phyloP scores from a whole-genome alignment of 1,284 basidiomycete species.

The Ustilago crameri region DNA sequence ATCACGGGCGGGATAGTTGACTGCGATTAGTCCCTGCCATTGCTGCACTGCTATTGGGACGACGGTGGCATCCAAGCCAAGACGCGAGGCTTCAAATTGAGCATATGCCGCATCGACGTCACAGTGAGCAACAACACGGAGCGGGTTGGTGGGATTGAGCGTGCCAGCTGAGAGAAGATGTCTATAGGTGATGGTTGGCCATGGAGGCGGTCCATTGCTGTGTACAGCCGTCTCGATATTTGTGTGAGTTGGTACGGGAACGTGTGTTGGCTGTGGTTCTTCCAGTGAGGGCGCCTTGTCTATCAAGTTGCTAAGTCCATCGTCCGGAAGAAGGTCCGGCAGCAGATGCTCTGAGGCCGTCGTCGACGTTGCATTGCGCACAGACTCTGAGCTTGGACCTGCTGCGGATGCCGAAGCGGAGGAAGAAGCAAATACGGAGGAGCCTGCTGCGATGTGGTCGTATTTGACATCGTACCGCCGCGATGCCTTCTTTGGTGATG shows the following conservation, averaged over 20 bases:
- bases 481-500: conserved; percentile 44
- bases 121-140: conserved; percentile 80
- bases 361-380: neutral
- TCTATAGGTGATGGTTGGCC: conserved; percentile 55
- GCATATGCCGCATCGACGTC: conserved; percentile 72
- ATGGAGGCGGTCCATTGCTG: conserved; percentile 34
- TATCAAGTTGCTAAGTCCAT: conserved; percentile 24
- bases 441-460: conserved; percentile 14
- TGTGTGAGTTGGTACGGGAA: conserved; percentile 30
- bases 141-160: conserved; percentile 67
- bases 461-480: conserved; percentile 31
- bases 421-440: conserved; percentile 6
- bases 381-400: neutral
- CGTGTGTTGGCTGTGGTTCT: conserved; percentile 22
- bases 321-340: conserved; percentile 15
- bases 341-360: conserved; percentile 13
- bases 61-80: conserved; percentile 76
- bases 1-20: conserved; percentile 92
- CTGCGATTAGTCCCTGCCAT: conserved; percentile 87
- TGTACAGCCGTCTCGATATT: conserved; percentile 40
- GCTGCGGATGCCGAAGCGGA: conserved; percentile 7
- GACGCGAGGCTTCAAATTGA: conserved; percentile 85
- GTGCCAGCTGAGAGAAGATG: conserved; percentile 61
- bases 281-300: conserved; percentile 35
- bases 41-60: conserved; percentile 90